phyloP scores from a whole-genome alignment of 1,284 basidiomycete genomes.

The Moniliella sp. region DNA sequence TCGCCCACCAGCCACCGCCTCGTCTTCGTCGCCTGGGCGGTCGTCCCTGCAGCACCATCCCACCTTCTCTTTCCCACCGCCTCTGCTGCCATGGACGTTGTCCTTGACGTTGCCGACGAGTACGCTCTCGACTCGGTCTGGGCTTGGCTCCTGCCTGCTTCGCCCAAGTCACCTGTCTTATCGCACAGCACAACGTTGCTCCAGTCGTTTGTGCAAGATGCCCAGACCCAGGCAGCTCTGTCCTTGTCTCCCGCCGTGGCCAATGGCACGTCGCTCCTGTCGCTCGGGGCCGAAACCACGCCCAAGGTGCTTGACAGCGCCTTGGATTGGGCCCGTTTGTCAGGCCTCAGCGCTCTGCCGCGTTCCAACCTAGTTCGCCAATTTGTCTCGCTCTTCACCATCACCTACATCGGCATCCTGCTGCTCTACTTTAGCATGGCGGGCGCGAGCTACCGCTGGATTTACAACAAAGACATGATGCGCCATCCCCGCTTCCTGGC shows the following conservation, averaged over 20 bases:
- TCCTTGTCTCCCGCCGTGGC: slow-evolving; percentile 5
- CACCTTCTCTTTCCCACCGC: too few relatives aligned
- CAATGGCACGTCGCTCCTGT: background rate
- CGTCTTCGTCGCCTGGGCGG: too few relatives aligned
- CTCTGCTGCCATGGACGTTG: slow-evolving; percentile 17
- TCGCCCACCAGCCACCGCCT: too few relatives aligned
- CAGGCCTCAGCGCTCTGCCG: slow-evolving; percentile 6
- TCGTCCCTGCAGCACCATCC: too few relatives aligned
- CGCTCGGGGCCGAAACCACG: slow-evolving; percentile 1
- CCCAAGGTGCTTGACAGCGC: background rate
- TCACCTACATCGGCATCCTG: slow-evolving; percentile 50
- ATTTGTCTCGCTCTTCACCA: slow-evolving; percentile 49
- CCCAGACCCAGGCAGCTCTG: slow-evolving; percentile 3
- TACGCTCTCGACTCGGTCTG: slow-evolving; percentile 13
- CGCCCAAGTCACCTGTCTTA: too few relatives aligned
- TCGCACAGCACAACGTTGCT: too few relatives aligned
- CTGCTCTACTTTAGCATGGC: slow-evolving; percentile 58
- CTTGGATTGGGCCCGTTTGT: too few relatives aligned
- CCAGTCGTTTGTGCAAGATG: too few relatives aligned
- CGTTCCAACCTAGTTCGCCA: slow-evolving; percentile 41
- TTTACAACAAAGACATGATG: slow-evolving; percentile 94
- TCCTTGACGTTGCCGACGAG: slow-evolving; percentile 14
- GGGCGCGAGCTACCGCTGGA: slow-evolving; percentile 49
- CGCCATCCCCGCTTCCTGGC: slow-evolving; percentile 82
- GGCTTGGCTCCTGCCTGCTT: too few relatives aligned